Percentiles rank a stretch among this genome's conserved stretches.
These are phyloP conservation scores for Lomentospora prolificans DNA, from an alignment of 2,329 filamentous ascomycete species.

Conservation along the genomic window DNA sequence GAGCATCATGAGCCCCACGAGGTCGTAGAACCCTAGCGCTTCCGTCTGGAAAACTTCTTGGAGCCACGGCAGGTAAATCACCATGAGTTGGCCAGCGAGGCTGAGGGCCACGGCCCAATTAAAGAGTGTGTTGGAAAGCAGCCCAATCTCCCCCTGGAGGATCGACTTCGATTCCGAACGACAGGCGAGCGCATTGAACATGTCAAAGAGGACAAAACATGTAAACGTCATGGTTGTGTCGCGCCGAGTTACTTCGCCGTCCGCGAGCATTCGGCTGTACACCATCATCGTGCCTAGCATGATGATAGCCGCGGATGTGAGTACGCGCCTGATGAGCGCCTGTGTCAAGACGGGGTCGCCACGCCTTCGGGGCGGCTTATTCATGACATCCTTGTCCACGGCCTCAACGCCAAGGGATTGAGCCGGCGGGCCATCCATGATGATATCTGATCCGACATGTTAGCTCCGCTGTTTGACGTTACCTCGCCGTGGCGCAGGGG, in stretches of 20 bases:
- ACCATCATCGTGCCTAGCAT: slow-evolving; percentile 86
- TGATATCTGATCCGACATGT: slow-evolving; percentile 60
- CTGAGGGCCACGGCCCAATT: slow-evolving; percentile 89
- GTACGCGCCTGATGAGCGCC: slow-evolving; percentile 70
- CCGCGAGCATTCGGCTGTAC: slow-evolving; percentile 78
- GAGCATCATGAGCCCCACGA: slow-evolving; percentile 61
- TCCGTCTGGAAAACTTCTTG: slow-evolving; percentile 97
- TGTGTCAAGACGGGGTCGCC: slow-evolving; percentile 86
- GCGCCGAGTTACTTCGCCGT: slow-evolving; percentile 75
- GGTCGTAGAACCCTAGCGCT: slow-evolving; percentile 62
- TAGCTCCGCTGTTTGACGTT: background rate
- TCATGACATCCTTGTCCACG: slow-evolving; percentile 92
- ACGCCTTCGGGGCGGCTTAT: slow-evolving; percentile 71
- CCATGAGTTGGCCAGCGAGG: slow-evolving; percentile 74
- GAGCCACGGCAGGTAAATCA: slow-evolving; percentile 90
- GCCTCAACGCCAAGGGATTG: slow-evolving; percentile 94
- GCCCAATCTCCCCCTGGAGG: slow-evolving; percentile 70
- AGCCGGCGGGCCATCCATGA: slow-evolving; percentile 97
- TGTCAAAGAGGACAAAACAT: slow-evolving; percentile 97
- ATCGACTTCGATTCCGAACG: slow-evolving; percentile 86
- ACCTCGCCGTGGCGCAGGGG: background rate
- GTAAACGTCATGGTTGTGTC: slow-evolving; percentile 99
- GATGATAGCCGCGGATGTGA: slow-evolving; percentile 80
- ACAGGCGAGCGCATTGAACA: slow-evolving; percentile 96
- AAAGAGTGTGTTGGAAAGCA: slow-evolving; percentile 86